Base-by-base conservation (phyloP, 2,329 filamentous ascomycete genomes). In the Penicillium sp. region DNA sequence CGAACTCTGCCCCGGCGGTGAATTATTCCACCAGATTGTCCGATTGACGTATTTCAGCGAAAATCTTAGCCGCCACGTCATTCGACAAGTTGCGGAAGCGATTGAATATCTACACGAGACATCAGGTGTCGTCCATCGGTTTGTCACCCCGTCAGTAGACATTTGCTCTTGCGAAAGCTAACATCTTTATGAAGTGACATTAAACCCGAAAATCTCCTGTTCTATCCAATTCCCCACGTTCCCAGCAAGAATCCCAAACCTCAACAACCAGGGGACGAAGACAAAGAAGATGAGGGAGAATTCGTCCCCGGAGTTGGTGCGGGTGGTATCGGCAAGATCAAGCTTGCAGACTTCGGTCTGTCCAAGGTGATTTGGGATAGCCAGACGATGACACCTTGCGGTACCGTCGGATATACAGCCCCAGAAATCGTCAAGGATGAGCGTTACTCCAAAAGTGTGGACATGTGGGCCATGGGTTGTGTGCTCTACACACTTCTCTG, bases 351-450 rank as follows among this genome's bases (percentile, higher is more conserved):
- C 72, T 99, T 99, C 72, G 94, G 94, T 53, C 82, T 99, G 10
- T 97, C 93, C 62, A 99, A 99, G 78, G 90, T 99, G 65, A 91
- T 99, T 17, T 99, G 94, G 94, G 94, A 97, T 69, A 94, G 87
- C 66, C 90, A 96, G 72, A 99, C 94, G 10, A 97, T 97, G 91
- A 99, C 94, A 3, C 94, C 94, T n/a, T 99, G 94, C 74, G 94
- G 94, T 57, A 99, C 94, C 0, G 94, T 97, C 57, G 94, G 94
- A 43, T 99, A 99, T 78, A 97, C 94, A 4, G 94, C 94, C 4
- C 94, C 94, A 8, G 94, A 99, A 73, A 99, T 99, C 62, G 94
- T 99, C 73, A 97, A 97, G 78, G 94, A 99, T 76, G 94, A 99
- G 78, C 87, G 93, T 23, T 99, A 99, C 76, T 97, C 93, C 38